Evolutionary conservation across 768 basidiomycete species (phyloP).

Genomic region (Phylloporus sp.): DNA sequence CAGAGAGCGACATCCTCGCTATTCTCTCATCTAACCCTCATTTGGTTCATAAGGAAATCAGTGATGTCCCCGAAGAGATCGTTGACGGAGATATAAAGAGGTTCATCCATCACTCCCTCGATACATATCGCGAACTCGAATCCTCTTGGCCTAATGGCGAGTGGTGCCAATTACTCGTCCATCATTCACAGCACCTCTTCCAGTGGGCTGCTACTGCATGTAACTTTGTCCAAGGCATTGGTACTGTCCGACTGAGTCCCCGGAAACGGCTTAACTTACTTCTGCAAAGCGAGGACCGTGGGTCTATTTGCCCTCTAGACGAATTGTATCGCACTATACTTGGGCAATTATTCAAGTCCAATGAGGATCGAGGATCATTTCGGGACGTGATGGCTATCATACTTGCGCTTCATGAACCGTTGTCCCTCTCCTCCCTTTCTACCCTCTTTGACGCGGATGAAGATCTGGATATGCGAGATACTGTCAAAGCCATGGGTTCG

Average conservation of each 20-base stretch:
- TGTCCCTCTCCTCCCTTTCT: not conserved
- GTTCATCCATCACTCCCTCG: not conserved
- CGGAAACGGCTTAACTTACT: not conserved
- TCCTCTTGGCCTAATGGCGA: not conserved
- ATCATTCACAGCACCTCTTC: too few species aligned
- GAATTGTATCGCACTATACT: not conserved
- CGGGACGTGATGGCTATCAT: not conserved
- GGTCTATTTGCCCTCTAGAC: not conserved
- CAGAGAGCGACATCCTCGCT: constrained; percentile 7
- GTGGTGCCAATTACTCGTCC: too few species aligned
- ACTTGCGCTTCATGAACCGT: not conserved
- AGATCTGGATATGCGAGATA: too few species aligned
- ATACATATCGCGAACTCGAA: not conserved
- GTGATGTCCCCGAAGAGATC: not conserved
- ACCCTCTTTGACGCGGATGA: too few species aligned
- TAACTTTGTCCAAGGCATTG: not conserved
- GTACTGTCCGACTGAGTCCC: not conserved
- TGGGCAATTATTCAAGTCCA: not conserved
- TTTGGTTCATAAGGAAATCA: not conserved
- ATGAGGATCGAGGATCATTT: not conserved
- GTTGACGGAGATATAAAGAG: constrained; percentile 1
- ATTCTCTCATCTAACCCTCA: not conserved
- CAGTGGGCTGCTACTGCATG: not conserved
- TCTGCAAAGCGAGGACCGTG: not conserved
- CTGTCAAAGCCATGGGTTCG: too few species aligned